Percentiles rank a stretch among this genome's conserved stretches.
Evolutionary conservation across 2,329 filamentous ascomycete genomes (phyloP).

Genomic region (Paracoccidioides lutzii): DNA sequence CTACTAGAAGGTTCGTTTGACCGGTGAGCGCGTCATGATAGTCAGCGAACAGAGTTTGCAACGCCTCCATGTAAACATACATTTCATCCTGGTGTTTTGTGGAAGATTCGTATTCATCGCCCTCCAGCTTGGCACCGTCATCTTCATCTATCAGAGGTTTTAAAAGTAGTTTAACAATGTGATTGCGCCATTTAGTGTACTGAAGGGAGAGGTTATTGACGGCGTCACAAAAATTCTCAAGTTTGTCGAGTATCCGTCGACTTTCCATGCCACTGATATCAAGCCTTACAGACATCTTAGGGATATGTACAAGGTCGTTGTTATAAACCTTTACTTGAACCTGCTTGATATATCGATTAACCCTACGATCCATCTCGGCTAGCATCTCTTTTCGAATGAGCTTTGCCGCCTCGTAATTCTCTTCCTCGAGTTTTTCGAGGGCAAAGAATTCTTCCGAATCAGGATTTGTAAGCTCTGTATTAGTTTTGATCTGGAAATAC

Average conservation of each 20-base stretch:
- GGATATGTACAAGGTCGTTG: slow-evolving; percentile 50
- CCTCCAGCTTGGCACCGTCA: slow-evolving; percentile 59
- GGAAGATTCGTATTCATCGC: slow-evolving; percentile 81
- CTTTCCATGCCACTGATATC: slow-evolving; percentile 60
- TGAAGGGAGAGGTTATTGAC: slow-evolving; percentile 61
- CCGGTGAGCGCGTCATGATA: slow-evolving; percentile 65
- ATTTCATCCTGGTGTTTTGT: slow-evolving; percentile 80
- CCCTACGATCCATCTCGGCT: slow-evolving; percentile 43
- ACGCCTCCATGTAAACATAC: slow-evolving; percentile 68
- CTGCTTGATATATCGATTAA: slow-evolving; percentile 49
- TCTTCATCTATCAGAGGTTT: slow-evolving; percentile 75
- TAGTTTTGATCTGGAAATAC: slow-evolving; percentile 68
- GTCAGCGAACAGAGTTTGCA: slow-evolving; percentile 66
- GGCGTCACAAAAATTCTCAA: slow-evolving; percentile 51
- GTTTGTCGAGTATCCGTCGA: slow-evolving; percentile 49
- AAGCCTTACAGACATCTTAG: slow-evolving; percentile 42
- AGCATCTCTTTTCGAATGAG: slow-evolving; percentile 64
- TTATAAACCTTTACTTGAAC: slow-evolving; percentile 42
- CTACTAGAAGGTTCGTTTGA: slow-evolving; percentile 59
- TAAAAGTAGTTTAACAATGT: slow-evolving; percentile 58
- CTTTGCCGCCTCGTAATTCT: slow-evolving; percentile 68
- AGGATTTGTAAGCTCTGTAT: slow-evolving; percentile 49
- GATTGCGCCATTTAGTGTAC: slow-evolving; percentile 62
- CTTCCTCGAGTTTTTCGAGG: slow-evolving; percentile 57
- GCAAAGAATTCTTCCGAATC: slow-evolving; percentile 53